Base-by-base conservation (phyloP, 805 yeast species). In the Starmerella floricola region DNA sequence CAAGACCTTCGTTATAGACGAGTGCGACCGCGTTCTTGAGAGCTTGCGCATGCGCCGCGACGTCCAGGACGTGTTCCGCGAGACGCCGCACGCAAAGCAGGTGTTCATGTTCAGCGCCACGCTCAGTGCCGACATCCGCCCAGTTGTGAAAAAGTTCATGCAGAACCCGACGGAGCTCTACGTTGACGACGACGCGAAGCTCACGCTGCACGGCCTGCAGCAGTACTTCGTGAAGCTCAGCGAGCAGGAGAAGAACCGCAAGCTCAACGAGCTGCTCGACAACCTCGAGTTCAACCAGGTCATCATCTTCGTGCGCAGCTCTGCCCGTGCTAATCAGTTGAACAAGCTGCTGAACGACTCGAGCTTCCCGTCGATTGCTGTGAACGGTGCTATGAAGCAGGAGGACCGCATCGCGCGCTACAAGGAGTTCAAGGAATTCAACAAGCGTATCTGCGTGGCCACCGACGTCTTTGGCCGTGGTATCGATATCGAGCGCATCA, bases 31-130 rank as follows among this genome's bases (percentile, higher is more conserved):
- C 69, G 97, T 88, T 44, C 74, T 88, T 64, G 97, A 91, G 69
- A 69, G 77, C 42, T 45, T 79, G 58, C 93, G 81, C 58, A 88
- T 88, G 98, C 83, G 98, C 73, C 79, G 95, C 64, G 98, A 88
- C 61, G 95, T 88, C 46, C 98, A 88, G 72, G 97, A 88, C 62
- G 82, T 91, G 52, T 88, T 91, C 78, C 79, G 95, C 65, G 83
- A 83, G 48, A 88, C 98, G 40, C 98, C 98, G 53, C 94, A 83
- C 67, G 95, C 88, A 64, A 88, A 88, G 68, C 98, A 88, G 71
- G 97, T 91, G 44, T 87, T 91, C 97, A 88, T 88, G 95, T 88
- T 88, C 66, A 82, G 95, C 47, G 98, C 98, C 53, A 88, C 98
- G 43, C 73, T 88, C 56, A 78, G 94, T 36, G 83, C 76, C 61